Percentiles rank a stretch among this genome's conserved stretches.
Evolutionary conservation across 2,329 filamentous ascomycete genomes (phyloP).

Genomic region (Calonectria hawksworthii): DNA sequence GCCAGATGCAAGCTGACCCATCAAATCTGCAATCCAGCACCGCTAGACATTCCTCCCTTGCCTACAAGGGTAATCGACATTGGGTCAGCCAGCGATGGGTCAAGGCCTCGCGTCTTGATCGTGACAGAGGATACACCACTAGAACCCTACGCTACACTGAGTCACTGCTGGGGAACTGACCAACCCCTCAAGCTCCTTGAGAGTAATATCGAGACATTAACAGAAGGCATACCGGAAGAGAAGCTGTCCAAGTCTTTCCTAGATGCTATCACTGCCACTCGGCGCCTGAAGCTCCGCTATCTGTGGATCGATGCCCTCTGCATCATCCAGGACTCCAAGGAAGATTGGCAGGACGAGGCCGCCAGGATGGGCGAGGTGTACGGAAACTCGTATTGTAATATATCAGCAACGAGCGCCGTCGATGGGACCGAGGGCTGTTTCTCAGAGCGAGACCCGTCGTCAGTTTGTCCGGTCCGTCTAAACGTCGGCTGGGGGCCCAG

Average conservation of each 20-base stretch:
- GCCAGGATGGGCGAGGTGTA: slow-evolving; percentile 19
- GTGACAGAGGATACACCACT: neutral
- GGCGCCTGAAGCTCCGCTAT: slow-evolving; percentile 7
- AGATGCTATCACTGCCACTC: slow-evolving; percentile 6
- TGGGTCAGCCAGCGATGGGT: neutral
- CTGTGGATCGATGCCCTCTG: slow-evolving; percentile 26
- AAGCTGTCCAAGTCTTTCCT: slow-evolving; percentile 1
- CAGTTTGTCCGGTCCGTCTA: neutral
- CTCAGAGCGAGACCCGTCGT: neutral
- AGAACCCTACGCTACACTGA: slow-evolving; percentile 6
- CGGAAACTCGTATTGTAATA: slow-evolving; percentile 14
- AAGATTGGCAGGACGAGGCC: slow-evolving; percentile 20
- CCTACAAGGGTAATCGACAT: neutral
- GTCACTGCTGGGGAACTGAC: slow-evolving; percentile 22
- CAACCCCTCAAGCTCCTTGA: neutral
- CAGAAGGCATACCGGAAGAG: neutral
- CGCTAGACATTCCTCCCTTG: neutral
- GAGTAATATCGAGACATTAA: neutral
- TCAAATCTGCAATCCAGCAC: neutral
- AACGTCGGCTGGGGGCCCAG: neutral
- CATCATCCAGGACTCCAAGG: slow-evolving; percentile 16
- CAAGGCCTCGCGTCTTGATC: neutral
- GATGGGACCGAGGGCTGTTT: slow-evolving; percentile 11
- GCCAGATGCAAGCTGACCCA: slow-evolving; percentile 7
- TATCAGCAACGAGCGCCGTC: neutral